Evolutionary conservation across 2,329 filamentous ascomycete species (phyloP).

Genomic region (Fusarium sp.): DNA sequence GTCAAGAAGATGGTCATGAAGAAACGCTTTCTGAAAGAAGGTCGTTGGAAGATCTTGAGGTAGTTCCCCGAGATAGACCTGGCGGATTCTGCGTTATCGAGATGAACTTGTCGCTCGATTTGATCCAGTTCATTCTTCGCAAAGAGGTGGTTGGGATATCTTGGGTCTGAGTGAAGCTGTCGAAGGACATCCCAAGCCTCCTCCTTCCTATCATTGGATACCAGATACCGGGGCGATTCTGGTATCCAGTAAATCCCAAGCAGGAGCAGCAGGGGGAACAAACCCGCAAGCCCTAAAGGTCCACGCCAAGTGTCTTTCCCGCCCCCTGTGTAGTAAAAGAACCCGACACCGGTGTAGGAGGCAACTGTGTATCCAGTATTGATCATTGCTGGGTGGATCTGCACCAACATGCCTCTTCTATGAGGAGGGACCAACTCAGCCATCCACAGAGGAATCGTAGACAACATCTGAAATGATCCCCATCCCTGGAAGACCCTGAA

Average conservation of each 20-base stretch:
- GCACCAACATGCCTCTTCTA: neutral
- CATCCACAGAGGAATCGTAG: neutral
- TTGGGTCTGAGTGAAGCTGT: neutral
- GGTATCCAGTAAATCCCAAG: neutral
- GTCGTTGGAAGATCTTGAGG: neutral
- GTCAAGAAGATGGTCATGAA: neutral
- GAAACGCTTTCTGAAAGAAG: neutral
- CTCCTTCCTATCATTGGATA: neutral
- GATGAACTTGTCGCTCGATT: neutral
- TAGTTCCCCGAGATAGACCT: neutral
- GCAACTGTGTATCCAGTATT: neutral
- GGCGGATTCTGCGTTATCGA: neutral
- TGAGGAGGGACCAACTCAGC: neutral
- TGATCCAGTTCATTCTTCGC: neutral
- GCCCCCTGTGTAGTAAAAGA: neutral
- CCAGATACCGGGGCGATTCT: neutral
- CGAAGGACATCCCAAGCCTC: neutral
- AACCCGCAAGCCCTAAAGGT: neutral
- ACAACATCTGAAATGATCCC: neutral
- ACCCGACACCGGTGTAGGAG: neutral
- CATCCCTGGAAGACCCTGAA: neutral
- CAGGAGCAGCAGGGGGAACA: neutral
- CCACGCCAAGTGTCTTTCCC: neutral
- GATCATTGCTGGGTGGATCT: neutral
- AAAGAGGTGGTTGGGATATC: neutral